A percentile compares a stretch with the other conserved stretches of the same genome.
Conservation (phyloP, 768 basidiomycete genomes). For the Amanita jacksonii region DNA sequence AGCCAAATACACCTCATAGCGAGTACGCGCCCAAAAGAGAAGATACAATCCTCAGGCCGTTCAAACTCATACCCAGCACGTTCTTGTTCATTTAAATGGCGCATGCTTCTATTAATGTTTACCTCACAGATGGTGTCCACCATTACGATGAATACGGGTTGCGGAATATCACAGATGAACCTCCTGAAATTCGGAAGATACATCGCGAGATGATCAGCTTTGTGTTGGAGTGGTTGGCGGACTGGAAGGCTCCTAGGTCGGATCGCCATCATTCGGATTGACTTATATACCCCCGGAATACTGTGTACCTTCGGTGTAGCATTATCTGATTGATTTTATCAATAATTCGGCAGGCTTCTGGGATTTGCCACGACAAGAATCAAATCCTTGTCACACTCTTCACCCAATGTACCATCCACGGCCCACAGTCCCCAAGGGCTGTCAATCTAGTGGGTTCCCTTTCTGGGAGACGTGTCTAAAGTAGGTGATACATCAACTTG, state of each 20-base stretch:
- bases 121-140: slow-evolving; percentile 54
- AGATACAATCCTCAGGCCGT: slow-evolving; percentile 69
- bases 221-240: slow-evolving; percentile 59
- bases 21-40: slow-evolving; percentile 54
- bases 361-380: no score
- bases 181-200: slow-evolving; percentile 67
- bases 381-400: no score
- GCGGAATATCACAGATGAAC: slow-evolving; percentile 49
- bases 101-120: neutral
- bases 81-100: slow-evolving; percentile 9
- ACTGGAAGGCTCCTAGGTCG: slow-evolving; percentile 5
- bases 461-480: no score
- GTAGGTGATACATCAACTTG: no score
- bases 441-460: no score
- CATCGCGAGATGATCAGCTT: slow-evolving; percentile 77
- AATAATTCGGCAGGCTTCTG: no score
- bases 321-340: no score
- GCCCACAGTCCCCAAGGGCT: no score
- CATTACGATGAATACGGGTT: slow-evolving; percentile 76
- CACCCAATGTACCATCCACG: no score
- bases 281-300: no score
- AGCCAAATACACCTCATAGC: slow-evolving; percentile 78
- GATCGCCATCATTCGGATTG: neutral
- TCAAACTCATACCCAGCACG: slow-evolving; percentile 81
- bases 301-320: no score